Conservation (phyloP, 169 alveolate species). For the Cystoisospora suis region DNA sequence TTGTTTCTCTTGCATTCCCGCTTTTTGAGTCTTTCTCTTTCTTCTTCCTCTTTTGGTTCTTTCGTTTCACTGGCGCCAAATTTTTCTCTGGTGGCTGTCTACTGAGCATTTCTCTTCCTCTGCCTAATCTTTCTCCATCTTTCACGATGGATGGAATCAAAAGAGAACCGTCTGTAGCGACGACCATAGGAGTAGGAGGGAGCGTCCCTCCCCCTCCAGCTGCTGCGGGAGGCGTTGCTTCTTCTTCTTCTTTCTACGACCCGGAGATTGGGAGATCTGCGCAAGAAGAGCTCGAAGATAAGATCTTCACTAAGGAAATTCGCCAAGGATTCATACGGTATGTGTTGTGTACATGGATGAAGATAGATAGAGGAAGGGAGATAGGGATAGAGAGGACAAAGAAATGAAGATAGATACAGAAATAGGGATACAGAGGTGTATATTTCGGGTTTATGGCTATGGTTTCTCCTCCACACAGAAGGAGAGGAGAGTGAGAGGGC, state of each 20-base stretch:
- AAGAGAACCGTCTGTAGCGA: background rate
- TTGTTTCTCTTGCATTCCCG: no score
- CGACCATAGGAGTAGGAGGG: conserved; percentile 39
- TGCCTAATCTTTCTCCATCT: background rate
- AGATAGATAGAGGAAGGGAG: no score
- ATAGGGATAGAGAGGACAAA: no score
- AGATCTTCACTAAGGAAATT: conserved; percentile 53
- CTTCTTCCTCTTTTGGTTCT: background rate
- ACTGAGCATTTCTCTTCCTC: background rate
- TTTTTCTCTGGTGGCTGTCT: no score
- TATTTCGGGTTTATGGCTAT: no score
- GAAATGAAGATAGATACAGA: no score
- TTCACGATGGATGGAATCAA: conserved; percentile 13
- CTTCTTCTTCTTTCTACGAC: conserved; percentile 8
- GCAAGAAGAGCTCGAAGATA: conserved; percentile 35
- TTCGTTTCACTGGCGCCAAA: background rate
- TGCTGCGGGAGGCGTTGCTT: background rate
- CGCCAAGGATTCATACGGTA: conserved; percentile 55
- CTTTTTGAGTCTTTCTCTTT: no score
- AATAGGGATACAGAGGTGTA: no score
- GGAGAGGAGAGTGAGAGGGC: no score
- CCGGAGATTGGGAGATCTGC: conserved; percentile 30
- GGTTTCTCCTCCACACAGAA: no score
- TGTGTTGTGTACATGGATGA: no score
- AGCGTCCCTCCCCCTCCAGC: no score